Base-by-base conservation (phyloP, 441 rosid genomes). In the Adansonia rubrostipa region DNA sequence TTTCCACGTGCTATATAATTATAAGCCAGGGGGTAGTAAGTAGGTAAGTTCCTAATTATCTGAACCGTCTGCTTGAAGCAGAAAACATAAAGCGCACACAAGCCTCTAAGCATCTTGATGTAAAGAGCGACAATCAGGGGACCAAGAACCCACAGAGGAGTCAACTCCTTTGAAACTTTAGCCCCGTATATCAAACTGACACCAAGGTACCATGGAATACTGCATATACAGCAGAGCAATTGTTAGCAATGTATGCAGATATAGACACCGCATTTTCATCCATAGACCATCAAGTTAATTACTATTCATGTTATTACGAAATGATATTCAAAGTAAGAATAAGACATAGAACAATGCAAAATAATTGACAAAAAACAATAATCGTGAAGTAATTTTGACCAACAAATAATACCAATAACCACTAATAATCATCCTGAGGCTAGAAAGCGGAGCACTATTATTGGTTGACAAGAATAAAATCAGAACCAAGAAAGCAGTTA, bases 131-230 rank as follows among this genome's bases (percentile, higher is more conserved):
- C 73, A 69, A 69, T 22, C 57, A 69, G 20, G 57, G 73, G 73
- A 6, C 73, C 73, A 69, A 69, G 50, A 11, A 93, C 82, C 97
- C 97, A 96, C 83, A 96, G 76, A 47, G 98, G 97, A 11, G 85
- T 84, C 84, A 96, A 80, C 85, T 96, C 97, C 82, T 88, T 92
- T 36, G 96, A 90, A 78, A 94, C 95, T 83, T 87, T 89, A 47
- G 84, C 82, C 50, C 99, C 98, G 63, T 89, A 93, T 24, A 81
- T 76, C 17, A 83, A 78, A 73, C 88, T 91, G 74, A 96, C 86
- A 19, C 88, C 94, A 74, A 96, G 73, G 80, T 85, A 93, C 80
- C 86, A 80, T 24, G 98, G 98, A 78, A 86, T 79, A 79, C 99
- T 96, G 94, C 86, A 83, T 76, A 81, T 71, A 61, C 19, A 62